phyloP scores from a whole-genome alignment of 495 filamentous ascomycete species.

The Talaromyces wortmannii region DNA sequence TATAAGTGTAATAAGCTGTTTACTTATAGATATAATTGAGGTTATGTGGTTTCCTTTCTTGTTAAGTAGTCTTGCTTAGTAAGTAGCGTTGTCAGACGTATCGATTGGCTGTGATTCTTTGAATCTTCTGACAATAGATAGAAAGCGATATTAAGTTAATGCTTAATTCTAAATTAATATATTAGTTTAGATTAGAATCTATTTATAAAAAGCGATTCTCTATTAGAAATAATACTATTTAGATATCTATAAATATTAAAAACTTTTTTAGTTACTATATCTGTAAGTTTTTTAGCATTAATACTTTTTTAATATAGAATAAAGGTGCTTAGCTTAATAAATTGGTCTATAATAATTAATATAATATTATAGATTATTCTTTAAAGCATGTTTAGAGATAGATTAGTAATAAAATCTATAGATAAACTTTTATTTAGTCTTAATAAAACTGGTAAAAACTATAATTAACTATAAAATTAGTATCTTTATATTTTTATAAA shows the following conservation, averaged over 20 bases:
- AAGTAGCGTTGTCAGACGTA: too few species aligned
- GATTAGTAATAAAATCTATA: neutral
- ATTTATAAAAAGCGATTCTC: neutral
- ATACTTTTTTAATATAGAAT: neutral
- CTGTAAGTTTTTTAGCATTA: neutral
- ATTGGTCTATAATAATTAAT: neutral
- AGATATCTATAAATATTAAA: slow-evolving; percentile 1
- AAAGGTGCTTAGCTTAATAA: neutral
- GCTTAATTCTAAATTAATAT: slow-evolving; percentile 5
- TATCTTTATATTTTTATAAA: neutral
- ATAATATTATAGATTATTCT: neutral
- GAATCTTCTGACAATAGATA: too few species aligned
- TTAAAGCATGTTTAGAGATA: neutral
- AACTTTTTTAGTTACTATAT: slow-evolving; percentile 2
- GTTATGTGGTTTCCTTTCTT: too few species aligned
- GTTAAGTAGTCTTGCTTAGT: too few species aligned
- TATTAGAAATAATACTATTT: slow-evolving; percentile 4
- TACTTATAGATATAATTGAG: too few species aligned
- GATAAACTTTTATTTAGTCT: neutral
- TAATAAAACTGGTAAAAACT: neutral
- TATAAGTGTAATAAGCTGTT: too few species aligned
- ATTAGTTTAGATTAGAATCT: neutral
- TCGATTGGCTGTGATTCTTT: too few species aligned
- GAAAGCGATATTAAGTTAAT: slow-evolving; percentile 2
- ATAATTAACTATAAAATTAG: neutral